Evolutionary conservation across 164 flowering plant genomes (phyloP).

Genomic region (Annona cherimola): DNA sequence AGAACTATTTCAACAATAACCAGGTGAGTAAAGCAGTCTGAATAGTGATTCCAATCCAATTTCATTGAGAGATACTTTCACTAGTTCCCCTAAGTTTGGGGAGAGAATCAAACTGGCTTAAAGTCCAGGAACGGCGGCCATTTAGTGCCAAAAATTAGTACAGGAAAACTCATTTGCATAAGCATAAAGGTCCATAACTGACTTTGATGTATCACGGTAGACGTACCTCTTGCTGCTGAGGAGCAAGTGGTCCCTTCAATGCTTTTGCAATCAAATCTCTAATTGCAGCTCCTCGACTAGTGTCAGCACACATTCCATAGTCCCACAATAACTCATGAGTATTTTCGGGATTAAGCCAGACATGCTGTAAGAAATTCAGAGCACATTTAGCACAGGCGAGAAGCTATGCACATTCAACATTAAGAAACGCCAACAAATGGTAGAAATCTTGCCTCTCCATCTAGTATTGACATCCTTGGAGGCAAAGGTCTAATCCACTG

Average conservation of each 20-base stretch:
- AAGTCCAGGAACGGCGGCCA: no score
- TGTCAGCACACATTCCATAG: slow-evolving; percentile 96
- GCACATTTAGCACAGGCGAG: slow-evolving; percentile 11
- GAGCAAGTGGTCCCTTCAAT: slow-evolving; percentile 76
- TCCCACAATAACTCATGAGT: slow-evolving; percentile 94
- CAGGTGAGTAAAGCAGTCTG: no score
- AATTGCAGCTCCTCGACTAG: slow-evolving; percentile 85
- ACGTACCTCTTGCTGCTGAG: slow-evolving; percentile 76
- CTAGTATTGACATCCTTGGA: slow-evolving; percentile 76
- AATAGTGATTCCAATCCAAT: no score
- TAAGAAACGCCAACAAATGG: slow-evolving; percentile 1
- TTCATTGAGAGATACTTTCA: no score
- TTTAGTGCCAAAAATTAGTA: no score
- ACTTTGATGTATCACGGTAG: no score
- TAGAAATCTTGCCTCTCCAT: slow-evolving; percentile 60
- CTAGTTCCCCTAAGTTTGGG: no score
- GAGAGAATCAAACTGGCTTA: no score
- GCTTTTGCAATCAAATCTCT: slow-evolving; percentile 89
- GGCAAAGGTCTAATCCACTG: slow-evolving; percentile 88
- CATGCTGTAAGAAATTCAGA: slow-evolving; percentile 45
- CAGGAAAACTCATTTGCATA: no score
- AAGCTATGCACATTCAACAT: neutral
- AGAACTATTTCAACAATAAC: no score
- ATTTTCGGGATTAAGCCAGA: slow-evolving; percentile 88
- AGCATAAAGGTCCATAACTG: no score